A percentile compares a stretch with the other conserved stretches of the same genome.
phyloP scores from a whole-genome alignment of 345 rosid genomes.

The Microcos paniculata region DNA sequence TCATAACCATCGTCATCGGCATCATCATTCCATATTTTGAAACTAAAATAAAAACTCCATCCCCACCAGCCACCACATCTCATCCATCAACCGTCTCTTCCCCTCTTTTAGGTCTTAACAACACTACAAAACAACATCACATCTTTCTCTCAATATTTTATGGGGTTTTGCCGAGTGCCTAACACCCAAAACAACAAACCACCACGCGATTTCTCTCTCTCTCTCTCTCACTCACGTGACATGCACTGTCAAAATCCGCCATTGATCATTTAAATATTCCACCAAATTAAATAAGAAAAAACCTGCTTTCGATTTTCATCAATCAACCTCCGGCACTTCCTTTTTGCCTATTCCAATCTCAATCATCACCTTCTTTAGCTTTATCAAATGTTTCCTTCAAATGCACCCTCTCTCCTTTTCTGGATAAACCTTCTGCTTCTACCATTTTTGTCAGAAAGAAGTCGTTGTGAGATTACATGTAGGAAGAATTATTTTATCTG shows the following conservation, averaged over 20 bases:
- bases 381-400: conserved; percentile 16
- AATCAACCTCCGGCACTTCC: conserved; percentile 4
- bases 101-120: neutral
- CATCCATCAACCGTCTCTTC: too few species aligned
- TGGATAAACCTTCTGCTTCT: neutral
- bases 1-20: conserved; percentile 39
- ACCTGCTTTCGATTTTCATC: conserved; percentile 9
- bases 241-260: conserved; percentile 17
- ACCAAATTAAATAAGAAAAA: neutral
- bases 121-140: neutral
- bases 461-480: neutral
- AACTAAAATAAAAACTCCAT: conserved; percentile 21
- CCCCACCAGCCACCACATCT: too few species aligned
- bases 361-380: conserved; percentile 27
- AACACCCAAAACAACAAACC: neutral
- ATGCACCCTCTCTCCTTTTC: neutral
- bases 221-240: conserved; percentile 24
- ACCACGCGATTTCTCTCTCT: neutral
- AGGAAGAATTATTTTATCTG: neutral
- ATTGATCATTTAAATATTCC: conserved; percentile 9
- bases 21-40: conserved; percentile 51
- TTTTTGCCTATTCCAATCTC: conserved; percentile 19
- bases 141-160: neutral
- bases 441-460: neutral
- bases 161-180: neutral